Conservation (phyloP, 441 rosid genomes). For the Populus hybrid region DNA sequence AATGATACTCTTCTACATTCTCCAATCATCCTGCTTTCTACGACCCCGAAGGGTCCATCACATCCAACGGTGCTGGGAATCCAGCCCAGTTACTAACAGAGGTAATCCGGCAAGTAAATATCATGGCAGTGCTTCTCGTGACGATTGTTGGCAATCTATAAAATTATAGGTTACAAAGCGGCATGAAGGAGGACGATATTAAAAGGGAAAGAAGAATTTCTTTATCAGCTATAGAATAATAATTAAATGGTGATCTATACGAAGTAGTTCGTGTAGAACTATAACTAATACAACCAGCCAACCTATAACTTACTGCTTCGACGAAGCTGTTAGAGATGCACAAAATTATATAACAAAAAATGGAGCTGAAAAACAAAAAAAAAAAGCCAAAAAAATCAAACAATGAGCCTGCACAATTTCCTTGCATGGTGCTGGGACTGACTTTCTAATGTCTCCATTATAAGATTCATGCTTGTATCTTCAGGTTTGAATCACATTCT, state of each 20-base stretch:
- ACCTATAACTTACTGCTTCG: conserved; percentile 18
- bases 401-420: conserved; percentile 26
- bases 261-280: conserved; percentile 13
- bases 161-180: not conserved
- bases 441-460: not conserved
- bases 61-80: too few relatives aligned
- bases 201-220: too few relatives aligned
- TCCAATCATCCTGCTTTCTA: too few relatives aligned
- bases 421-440: conserved; percentile 8
- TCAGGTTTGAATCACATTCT: not conserved
- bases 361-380: not conserved
- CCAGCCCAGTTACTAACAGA: too few relatives aligned
- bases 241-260: conserved; percentile 11
- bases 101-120: too few relatives aligned
- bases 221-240: too few relatives aligned
- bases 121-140: too few relatives aligned
- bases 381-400: not conserved
- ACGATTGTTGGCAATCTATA: too few relatives aligned
- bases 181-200: not conserved
- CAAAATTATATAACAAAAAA: conserved; percentile 37
- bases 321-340: conserved; percentile 16
- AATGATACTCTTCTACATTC: too few relatives aligned
- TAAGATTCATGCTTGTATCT: conserved; percentile 18
- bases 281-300: conserved; percentile 16
- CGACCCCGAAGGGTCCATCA: too few relatives aligned